Conservation (phyloP, 192 early-diverging fungal genomes). For the Chytriomyces hyalinus region DNA sequence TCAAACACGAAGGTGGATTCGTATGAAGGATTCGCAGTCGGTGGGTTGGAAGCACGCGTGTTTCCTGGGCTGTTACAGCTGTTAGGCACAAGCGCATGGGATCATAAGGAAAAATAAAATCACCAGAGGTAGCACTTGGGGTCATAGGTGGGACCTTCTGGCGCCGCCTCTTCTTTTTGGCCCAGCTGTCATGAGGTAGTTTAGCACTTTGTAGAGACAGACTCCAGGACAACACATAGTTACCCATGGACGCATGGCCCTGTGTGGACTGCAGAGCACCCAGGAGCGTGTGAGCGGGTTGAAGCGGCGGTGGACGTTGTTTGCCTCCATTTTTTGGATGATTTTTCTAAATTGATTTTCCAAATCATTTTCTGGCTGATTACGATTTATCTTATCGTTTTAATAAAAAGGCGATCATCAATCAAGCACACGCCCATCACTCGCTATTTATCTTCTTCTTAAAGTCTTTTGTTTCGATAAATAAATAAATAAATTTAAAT, state of each 20-base stretch:
- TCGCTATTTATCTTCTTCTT: too few relatives aligned
- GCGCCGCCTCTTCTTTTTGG: conserved; percentile 59
- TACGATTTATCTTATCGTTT: too few relatives aligned
- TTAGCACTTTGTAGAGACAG: too few relatives aligned
- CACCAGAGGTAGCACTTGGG: conserved; percentile 75
- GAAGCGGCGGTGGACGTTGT: conserved; percentile 71
- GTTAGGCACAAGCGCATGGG: neutral
- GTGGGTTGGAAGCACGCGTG: conserved; percentile 69
- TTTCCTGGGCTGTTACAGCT: conserved; percentile 79
- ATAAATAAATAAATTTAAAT: too few relatives aligned
- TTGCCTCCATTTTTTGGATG: neutral
- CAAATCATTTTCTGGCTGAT: too few relatives aligned
- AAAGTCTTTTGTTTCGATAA: too few relatives aligned
- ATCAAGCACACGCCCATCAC: too few relatives aligned
- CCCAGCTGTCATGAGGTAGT: conserved; percentile 16
- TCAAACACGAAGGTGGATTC: conserved; percentile 80
- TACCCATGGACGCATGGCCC: conserved; percentile 86
- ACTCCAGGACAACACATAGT: too few relatives aligned
- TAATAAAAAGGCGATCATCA: too few relatives aligned
- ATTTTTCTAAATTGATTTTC: too few relatives aligned
- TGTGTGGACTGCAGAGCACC: conserved; percentile 97
- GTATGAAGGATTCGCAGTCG: conserved; percentile 76
- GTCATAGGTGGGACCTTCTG: conserved; percentile 68
- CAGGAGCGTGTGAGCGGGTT: conserved; percentile 91
- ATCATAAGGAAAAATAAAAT: neutral